These are phyloP conservation scores for Helichrysum umbraculigerum DNA, from an alignment of 129 eudicot species.

Conservation along the genomic window DNA sequence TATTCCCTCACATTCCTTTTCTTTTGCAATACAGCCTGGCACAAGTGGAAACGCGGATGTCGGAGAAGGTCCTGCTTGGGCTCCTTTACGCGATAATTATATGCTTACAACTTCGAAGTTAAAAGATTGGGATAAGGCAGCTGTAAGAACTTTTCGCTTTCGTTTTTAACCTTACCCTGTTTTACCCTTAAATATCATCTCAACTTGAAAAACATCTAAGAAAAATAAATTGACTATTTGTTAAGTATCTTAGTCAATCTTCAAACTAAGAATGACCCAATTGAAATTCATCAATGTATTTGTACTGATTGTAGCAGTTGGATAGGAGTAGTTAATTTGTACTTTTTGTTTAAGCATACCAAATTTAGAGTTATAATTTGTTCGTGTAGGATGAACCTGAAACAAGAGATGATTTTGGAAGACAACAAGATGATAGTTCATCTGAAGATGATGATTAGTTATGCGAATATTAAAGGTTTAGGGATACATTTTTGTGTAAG, in stretches of 20 bases:
- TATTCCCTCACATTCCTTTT: neutral
- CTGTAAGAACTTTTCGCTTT: conserved; percentile 38
- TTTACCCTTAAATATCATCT: neutral
- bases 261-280: neutral
- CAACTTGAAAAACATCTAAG: too few relatives aligned
- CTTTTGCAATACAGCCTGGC: conserved; percentile 48
- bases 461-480: neutral
- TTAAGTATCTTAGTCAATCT: neutral
- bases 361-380: neutral
- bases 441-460: conserved; percentile 46
- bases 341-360: neutral
- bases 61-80: conserved; percentile 83
- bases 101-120: conserved; percentile 86
- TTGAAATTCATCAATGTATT: neutral
- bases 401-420: conserved; percentile 37
- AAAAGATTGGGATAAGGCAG: conserved; percentile 85
- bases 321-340: neutral
- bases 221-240: too few relatives aligned
- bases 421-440: conserved; percentile 41
- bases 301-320: too few relatives aligned
- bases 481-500: neutral
- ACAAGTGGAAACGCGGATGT: conserved; percentile 45
- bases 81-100: conserved; percentile 87
- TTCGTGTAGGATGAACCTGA: conserved; percentile 39
- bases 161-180: neutral